Evolutionary conservation across 2,329 filamentous ascomycete genomes (phyloP), one percentile per base, ranked within the genome.

Genomic region (Drechslerella dactyloides): DNA sequence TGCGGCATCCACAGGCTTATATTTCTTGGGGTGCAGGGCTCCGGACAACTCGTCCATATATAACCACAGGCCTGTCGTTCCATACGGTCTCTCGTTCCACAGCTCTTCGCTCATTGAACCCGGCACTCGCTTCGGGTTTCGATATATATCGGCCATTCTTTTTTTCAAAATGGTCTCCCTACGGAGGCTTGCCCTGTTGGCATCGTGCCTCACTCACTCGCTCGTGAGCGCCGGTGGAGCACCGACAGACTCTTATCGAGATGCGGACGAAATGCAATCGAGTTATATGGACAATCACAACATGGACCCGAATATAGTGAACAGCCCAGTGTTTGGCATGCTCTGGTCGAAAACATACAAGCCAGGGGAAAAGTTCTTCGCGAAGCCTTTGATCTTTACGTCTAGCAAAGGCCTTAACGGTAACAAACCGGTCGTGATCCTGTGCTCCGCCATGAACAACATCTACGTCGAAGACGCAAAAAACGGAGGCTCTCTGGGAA

Each of bases 201-300:
- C 68, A 15, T 35, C 68, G 48, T 72, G 50, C 55, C 60, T 65
- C 21, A 19, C 64, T 52, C 60, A 54, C 44, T 65, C 60, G 27
- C 44, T 72, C 21, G 55, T 65, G 10, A 53, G 61, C 40, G 66
- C 59, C n/a, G 66, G 59, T 24, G 74, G 75, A 27, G 76, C 75
- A 17, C 64, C 75, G 24, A 76, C 73, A 15, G 76, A 78, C 53
- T 69, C 66, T 30, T 75, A 75, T 27, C 63, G 75, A 73, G 77
- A 76, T 75, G 76, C 77, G 53, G 79, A 81, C 66, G 66, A 77
- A 13, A 75, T 77, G 15, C 79, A 81, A 68, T 80, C 79, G 7
- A 79, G 79, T 10, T 81, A 81, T 64, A 73, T 80, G 11, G 76
- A 78, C 8, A 80, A 81, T 62, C 81, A 82, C 74, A 81, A 81